These are phyloP conservation scores for Jacaranda copaia DNA, from an alignment of 257 asterid genomes.

Conservation along the genomic window DNA sequence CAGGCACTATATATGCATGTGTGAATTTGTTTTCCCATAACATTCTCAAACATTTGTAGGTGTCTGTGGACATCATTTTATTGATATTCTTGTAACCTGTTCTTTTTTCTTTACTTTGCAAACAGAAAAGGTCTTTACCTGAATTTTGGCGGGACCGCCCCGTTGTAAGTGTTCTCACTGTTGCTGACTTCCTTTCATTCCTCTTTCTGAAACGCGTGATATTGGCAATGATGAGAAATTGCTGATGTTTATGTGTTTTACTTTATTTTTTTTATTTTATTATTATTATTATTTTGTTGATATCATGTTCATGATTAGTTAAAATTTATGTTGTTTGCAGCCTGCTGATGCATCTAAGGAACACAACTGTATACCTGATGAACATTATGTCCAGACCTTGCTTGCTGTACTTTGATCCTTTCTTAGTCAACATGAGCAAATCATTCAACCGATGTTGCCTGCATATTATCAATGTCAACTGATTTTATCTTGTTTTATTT, in stretches of 20 bases:
- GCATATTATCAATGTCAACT: constrained; percentile 24
- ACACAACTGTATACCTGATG: constrained; percentile 98
- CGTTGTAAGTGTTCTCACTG: constrained; percentile 64
- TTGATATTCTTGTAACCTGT: constrained; percentile 30
- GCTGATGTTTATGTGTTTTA: not conserved
- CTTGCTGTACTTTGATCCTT: constrained; percentile 69
- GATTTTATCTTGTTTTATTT: not conserved
- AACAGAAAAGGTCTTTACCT: constrained; percentile 90
- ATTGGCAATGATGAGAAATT: not conserved
- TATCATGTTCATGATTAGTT: constrained; percentile 17
- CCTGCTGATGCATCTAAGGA: constrained; percentile 76
- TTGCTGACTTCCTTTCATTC: constrained; percentile 30
- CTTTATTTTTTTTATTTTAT: not conserved
- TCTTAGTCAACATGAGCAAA: constrained; percentile 9
- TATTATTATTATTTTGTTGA: not conserved
- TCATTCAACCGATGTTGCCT: constrained; percentile 6
- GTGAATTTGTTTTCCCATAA: constrained; percentile 13
- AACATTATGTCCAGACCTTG: constrained; percentile 95
- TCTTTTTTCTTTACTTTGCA: constrained; percentile 18
- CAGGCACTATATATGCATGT: constrained; percentile 14
- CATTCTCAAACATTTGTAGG: constrained; percentile 3
- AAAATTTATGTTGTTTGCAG: constrained; percentile 51
- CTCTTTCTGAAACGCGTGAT: constrained; percentile 16
- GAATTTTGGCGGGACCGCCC: constrained; percentile 95
- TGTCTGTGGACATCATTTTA: constrained; percentile 7